Evolutionary conservation across 257 asterid genomes (phyloP), one percentile per base, ranked within the genome.

Genomic region (Solanum peruvianum): DNA sequence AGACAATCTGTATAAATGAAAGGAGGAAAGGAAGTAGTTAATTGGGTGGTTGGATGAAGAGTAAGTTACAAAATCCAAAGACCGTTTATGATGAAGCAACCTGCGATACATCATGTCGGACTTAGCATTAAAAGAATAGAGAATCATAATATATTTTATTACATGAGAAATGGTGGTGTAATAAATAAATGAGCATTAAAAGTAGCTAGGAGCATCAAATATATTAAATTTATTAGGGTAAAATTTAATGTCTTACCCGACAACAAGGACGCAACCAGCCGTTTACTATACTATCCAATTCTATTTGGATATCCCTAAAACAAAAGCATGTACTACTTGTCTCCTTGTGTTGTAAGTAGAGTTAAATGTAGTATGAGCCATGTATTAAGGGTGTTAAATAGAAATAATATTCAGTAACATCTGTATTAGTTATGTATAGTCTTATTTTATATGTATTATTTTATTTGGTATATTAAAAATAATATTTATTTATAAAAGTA

Each of bases 241-340:
- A 49, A 31, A 47, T 42, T 20, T 82, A 77, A 77, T 77, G n/a
- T 13, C 62, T 44, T 25, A 56, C 83, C 83, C 86, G 90, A 88
- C 92, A 90, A 86, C 64, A 86, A 90, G 92, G 90, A 90, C 90
- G 70, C 69, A 58, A 62, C n/a, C 83, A 77, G 62, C 83, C 83
- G 83, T 44, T 44, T 77, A 77, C 84, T 86, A 81, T 77, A 77
- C 6, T 20, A 25, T 62, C 14, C 23, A 44, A 25, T 37, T 82
- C 41, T 81, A 27, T 11, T 81, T 82, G 29, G 67, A 33, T 80
- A 25, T 86, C 78, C 86, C 86, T 75, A 77, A 47, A 71, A 77
- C 35, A 71, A 88, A 86, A 35, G 85, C 86, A 78, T 80, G 82
- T 49, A 12, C 75, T 82, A 87, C 44, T 83, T 76, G 83, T 42